Conservation (phyloP, 1,284 basidiomycete species). For the Apiotrichum mycotoxinovorans region DNA sequence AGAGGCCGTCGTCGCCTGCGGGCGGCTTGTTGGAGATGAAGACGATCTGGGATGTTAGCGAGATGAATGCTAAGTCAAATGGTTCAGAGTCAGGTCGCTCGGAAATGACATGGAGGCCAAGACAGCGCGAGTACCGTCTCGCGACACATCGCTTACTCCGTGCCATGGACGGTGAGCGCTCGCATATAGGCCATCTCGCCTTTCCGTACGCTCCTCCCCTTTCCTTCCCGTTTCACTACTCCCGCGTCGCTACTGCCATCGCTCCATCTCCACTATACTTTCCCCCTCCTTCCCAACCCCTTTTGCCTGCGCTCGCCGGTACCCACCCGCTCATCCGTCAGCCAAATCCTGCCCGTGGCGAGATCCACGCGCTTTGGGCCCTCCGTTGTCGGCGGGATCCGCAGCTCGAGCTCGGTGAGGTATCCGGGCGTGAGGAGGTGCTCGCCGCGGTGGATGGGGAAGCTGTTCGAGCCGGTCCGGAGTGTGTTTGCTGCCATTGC, state of each 20-base stretch:
- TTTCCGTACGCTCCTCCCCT: too few relatives aligned
- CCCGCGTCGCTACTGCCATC: too few relatives aligned
- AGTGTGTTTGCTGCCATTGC: slow-evolving; percentile 19
- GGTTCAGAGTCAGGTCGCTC: not conserved
- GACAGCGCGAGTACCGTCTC: too few relatives aligned
- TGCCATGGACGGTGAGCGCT: too few relatives aligned
- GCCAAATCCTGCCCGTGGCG: slow-evolving; percentile 35
- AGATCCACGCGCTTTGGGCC: slow-evolving; percentile 41
- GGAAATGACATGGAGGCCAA: not conserved
- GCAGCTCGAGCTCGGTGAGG: slow-evolving; percentile 34
- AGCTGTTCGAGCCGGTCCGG: slow-evolving; percentile 7
- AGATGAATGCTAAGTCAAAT: not conserved
- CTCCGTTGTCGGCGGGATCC: slow-evolving; percentile 38
- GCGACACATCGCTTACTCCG: too few relatives aligned
- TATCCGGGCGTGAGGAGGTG: slow-evolving; percentile 29
- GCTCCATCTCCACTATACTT: not conserved
- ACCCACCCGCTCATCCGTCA: slow-evolving; percentile 43
- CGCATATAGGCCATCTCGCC: too few relatives aligned
- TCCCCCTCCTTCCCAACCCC: too few relatives aligned
- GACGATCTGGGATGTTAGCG: slow-evolving; percentile 21
- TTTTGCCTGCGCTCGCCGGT: too few relatives aligned
- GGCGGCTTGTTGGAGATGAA: slow-evolving; percentile 18
- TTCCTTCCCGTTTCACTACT: too few relatives aligned
- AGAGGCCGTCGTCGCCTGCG: slow-evolving; percentile 5
- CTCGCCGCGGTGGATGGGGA: slow-evolving; percentile 27